Base-by-base conservation (phyloP, 192 early-diverging fungal species). In the Backusella psychrophila region DNA sequence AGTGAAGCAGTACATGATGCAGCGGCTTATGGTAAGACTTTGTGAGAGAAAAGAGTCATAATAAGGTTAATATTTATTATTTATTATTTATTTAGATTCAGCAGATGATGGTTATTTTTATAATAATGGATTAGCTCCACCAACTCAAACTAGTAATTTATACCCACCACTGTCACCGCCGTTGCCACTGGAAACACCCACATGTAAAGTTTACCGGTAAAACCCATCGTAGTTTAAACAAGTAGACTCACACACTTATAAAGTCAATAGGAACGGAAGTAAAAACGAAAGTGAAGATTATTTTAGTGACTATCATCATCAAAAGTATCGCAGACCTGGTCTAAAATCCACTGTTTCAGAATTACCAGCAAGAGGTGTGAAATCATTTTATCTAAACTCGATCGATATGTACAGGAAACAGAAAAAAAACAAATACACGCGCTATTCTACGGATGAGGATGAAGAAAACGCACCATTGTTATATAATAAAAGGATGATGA, bases 1-100 rank as follows among this genome's bases (percentile, higher is more conserved):
- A 75, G 68, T 67, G 69, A 75, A 70, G 78, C 78, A 11, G 78
- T 80, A 14, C 39, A 75, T 34, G 78, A 80, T 42, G 78, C 72
- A 29, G 78, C 56, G 14, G 56, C 56, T 11, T 63, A 76, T 34
- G 78, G 78, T 80, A 74, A 44, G 17, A 36, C 5, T 21, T 19
- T 19, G n/a, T 56, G n/a, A 11, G n/a, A 26, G 12, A 12, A 11
- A 26, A 3, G 2, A 1, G 21, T 3, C 6, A 59, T 19, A 59
- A 59, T 49, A 59, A 59, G 23, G 53, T 59, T 59, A 26, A 29
- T 63, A 4, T 29, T 63, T 63, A 63, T 26, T 53, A 21, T 19
- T 68, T 21, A 8, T 33, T 36, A n/a, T 21, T 38, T 39, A 69
- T 38, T 39, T 36, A 69, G 68, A 69, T 36, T 69, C 68, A 23